A percentile compares a stretch with the other conserved stretches of the same genome.
These are phyloP conservation scores for Albugo laibachii DNA, from an alignment of 352 stramenopile species.

Conservation along the genomic window DNA sequence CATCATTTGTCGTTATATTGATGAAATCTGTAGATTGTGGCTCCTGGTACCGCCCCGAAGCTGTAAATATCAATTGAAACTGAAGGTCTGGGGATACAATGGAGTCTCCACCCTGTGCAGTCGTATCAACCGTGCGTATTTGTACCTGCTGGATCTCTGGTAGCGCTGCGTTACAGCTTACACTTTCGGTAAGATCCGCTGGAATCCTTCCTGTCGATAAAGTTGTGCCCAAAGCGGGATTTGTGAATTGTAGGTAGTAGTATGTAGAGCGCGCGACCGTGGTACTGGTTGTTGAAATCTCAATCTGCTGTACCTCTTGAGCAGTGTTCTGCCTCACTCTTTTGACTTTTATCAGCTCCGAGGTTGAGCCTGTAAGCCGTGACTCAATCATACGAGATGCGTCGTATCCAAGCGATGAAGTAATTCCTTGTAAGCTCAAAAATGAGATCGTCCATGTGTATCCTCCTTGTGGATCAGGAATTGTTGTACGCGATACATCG, in stretches of 20 bases:
- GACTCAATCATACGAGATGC: slow-evolving; percentile 24
- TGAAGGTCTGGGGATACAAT: slow-evolving; percentile 67
- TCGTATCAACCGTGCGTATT: slow-evolving; percentile 83
- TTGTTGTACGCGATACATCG: slow-evolving; percentile 29
- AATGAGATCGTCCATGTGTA: slow-evolving; percentile 93
- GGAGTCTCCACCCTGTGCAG: slow-evolving; percentile 64
- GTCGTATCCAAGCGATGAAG: slow-evolving; percentile 16
- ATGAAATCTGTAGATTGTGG: slow-evolving; percentile 54
- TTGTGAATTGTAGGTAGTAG: slow-evolving; percentile 25
- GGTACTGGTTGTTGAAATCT: slow-evolving; percentile 21
- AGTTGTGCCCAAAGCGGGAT: slow-evolving; percentile 14
- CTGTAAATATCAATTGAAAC: slow-evolving; percentile 81
- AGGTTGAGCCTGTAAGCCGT: slow-evolving; percentile 19
- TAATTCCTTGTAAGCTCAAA: slow-evolving; percentile 33
- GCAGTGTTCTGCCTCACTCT: slow-evolving; percentile 21
- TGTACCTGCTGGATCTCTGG: slow-evolving; percentile 81
- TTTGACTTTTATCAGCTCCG: slow-evolving; percentile 25
- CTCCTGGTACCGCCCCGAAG: slow-evolving; percentile 26
- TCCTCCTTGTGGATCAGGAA: slow-evolving; percentile 60
- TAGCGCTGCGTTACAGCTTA: slow-evolving; percentile 34
- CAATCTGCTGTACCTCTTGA: slow-evolving; percentile 45
- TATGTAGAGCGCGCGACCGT: slow-evolving; percentile 15
- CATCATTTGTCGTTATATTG: slow-evolving; percentile 30
- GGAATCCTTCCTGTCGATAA: slow-evolving; percentile 67
- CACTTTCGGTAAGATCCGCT: slow-evolving; percentile 39